Evolutionary conservation across 805 yeast genomes (phyloP).

Genomic region (Komagataella mondaviorum): DNA sequence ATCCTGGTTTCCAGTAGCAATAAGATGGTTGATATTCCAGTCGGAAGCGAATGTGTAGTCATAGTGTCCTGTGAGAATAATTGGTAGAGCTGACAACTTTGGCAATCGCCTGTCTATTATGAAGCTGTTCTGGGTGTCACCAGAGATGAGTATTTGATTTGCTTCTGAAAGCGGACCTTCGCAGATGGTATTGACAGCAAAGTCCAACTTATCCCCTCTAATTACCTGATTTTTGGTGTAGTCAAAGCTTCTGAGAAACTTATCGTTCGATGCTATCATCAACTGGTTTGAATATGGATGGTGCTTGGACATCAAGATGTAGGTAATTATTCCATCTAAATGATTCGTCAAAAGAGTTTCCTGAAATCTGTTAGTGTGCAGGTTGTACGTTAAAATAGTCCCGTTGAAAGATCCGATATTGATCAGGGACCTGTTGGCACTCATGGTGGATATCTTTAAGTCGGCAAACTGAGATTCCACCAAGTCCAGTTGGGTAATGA

Average conservation of each 20-base stretch:
- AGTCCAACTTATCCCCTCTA: conserved; percentile 18
- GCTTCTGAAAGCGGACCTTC: conserved; percentile 21
- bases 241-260: conserved; percentile 26
- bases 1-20: conserved; percentile 51
- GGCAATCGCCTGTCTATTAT: conserved; percentile 29
- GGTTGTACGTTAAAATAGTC: conserved; percentile 25
- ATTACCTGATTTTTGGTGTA: conserved; percentile 10
- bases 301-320: conserved; percentile 21
- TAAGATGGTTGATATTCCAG: conserved; percentile 31
- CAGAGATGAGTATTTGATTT: conserved; percentile 30
- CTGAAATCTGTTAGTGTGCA: conserved; percentile 14
- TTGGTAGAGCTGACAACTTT: neutral
- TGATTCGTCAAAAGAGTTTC: conserved; percentile 27
- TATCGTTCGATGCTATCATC: conserved; percentile 38
- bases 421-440: conserved; percentile 25
- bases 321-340: conserved; percentile 39
- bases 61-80: conserved; percentile 25
- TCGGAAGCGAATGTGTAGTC: conserved; percentile 51
- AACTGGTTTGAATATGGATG: conserved; percentile 14
- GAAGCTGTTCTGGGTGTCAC: conserved; percentile 30
- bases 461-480: conserved; percentile 18
- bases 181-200: conserved; percentile 38
- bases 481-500: conserved; percentile 5
- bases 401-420: conserved; percentile 46
- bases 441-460: conserved; percentile 32